Conservation (phyloP, 371 early-diverging fungal genomes). For the Syncephalastrum sp. region DNA sequence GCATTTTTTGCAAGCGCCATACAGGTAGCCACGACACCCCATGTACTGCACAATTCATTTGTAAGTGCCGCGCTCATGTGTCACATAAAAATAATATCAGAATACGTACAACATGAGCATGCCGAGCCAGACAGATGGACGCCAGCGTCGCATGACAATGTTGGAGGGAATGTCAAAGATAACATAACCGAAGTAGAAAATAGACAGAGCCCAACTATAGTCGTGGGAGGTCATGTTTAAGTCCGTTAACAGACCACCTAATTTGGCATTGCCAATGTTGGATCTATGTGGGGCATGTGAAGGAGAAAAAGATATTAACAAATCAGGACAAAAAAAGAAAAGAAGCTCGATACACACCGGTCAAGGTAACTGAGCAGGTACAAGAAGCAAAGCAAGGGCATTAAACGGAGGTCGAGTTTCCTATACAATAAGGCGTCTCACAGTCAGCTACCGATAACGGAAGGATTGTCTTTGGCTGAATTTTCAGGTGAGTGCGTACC, state of each 20-base stretch:
- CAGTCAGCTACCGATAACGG: no score
- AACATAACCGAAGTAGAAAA: slow-evolving; percentile 27
- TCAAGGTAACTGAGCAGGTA: slow-evolving; percentile 41
- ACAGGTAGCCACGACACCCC: slow-evolving; percentile 29
- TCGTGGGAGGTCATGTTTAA: slow-evolving; percentile 20
- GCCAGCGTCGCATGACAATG: slow-evolving; percentile 32
- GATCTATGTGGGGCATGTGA: slow-evolving; percentile 18
- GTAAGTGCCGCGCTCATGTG: not conserved
- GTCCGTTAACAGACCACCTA: slow-evolving; percentile 34
- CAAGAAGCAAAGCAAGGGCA: slow-evolving; percentile 33
- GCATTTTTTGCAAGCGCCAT: slow-evolving; percentile 26
- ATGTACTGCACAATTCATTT: slow-evolving; percentile 14
- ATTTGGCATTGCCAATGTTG: slow-evolving; percentile 47
- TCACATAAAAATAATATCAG: not conserved
- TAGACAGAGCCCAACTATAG: slow-evolving; percentile 22
- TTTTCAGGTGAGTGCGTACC: no score
- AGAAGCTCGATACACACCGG: slow-evolving; percentile 16
- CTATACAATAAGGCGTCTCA: slow-evolving; percentile 8
- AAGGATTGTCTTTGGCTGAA: no score
- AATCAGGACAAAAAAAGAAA: not conserved
- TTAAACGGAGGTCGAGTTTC: slow-evolving; percentile 30
- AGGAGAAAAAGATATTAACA: not conserved
- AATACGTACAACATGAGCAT: slow-evolving; percentile 25
- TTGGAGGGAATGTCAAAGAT: slow-evolving; percentile 44
- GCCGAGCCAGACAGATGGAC: slow-evolving; percentile 18